A percentile compares a stretch with the other conserved stretches of the same genome.
Evolutionary conservation across 495 filamentous ascomycete genomes (phyloP).

Genomic region (Durotheca rogersii): DNA sequence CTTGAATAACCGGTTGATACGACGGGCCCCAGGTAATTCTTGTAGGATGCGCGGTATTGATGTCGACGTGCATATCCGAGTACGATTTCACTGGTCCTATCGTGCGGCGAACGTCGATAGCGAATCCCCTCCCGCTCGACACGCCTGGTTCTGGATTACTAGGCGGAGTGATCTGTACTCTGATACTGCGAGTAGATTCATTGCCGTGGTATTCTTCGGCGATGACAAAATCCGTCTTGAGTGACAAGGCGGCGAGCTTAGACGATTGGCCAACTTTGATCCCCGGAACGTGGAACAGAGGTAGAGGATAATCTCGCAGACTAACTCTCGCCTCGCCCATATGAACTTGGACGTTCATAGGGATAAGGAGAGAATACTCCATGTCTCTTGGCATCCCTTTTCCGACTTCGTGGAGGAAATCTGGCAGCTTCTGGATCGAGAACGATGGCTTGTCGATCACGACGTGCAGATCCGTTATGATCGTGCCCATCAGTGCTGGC

Average conservation of each 20-base stretch:
- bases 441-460: constrained; percentile 93
- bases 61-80: constrained; percentile 85
- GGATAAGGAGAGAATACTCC: constrained; percentile 83
- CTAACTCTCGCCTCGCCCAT: constrained; percentile 88
- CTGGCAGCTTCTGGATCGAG: constrained; percentile 71
- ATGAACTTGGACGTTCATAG: constrained; percentile 83
- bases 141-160: constrained; percentile 40
- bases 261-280: constrained; percentile 77
- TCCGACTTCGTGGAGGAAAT: constrained; percentile 82
- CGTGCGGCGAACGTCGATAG: constrained; percentile 84
- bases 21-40: constrained; percentile 95
- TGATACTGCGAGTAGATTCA: constrained; percentile 75
- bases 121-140: constrained; percentile 64
- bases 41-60: constrained; percentile 88
- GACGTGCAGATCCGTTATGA: constrained; percentile 83
- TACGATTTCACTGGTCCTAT: constrained; percentile 96
- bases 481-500: constrained; percentile 75
- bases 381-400: constrained; percentile 94
- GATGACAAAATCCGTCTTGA: constrained; percentile 92
- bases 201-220: constrained; percentile 85
- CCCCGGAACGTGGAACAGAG: constrained; percentile 85
- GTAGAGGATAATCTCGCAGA: constrained; percentile 89
- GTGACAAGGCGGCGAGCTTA: constrained; percentile 74
- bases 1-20: constrained; percentile 97
- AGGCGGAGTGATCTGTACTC: constrained; percentile 82